phyloP scores from a whole-genome alignment of 768 basidiomycete genomes.

The Kwoniella sp. region DNA sequence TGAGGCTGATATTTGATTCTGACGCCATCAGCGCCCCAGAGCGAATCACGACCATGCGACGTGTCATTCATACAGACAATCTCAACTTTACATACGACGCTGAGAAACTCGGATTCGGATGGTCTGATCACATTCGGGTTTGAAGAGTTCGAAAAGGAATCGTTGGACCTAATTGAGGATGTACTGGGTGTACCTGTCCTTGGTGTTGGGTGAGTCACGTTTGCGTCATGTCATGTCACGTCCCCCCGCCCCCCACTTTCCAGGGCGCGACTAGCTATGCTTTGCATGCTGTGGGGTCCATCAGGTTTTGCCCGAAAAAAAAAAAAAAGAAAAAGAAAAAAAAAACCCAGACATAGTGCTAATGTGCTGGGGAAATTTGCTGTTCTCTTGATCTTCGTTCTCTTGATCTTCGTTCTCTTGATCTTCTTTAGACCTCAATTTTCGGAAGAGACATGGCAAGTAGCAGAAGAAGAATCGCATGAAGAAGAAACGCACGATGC shows the following conservation, averaged over 20 bases:
- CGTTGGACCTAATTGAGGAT: background rate
- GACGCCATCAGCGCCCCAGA: background rate
- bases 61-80: background rate
- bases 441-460: background rate
- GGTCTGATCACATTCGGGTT: background rate
- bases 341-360: too few relatives aligned
- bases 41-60: background rate
- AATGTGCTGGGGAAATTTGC: too few relatives aligned
- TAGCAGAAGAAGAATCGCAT: background rate
- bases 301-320: too few relatives aligned
- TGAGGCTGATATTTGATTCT: too few relatives aligned
- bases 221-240: background rate
- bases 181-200: slow-evolving; percentile 2
- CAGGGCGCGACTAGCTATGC: too few relatives aligned
- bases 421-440: background rate
- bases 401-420: background rate
- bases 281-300: too few relatives aligned
- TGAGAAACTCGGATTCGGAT: background rate
- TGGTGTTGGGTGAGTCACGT: slow-evolving; percentile 17
- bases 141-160: background rate
- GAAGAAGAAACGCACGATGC: slow-evolving; percentile 7
- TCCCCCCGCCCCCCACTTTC: too few relatives aligned
- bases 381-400: too few relatives aligned
- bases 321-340: too few relatives aligned
- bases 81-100: background rate